Percentiles rank a stretch among this genome's conserved stretches.
These are phyloP conservation scores for Hemisphaericaspora nanyangensis DNA, from an alignment of 805 yeast genomes.

Conservation along the genomic window DNA sequence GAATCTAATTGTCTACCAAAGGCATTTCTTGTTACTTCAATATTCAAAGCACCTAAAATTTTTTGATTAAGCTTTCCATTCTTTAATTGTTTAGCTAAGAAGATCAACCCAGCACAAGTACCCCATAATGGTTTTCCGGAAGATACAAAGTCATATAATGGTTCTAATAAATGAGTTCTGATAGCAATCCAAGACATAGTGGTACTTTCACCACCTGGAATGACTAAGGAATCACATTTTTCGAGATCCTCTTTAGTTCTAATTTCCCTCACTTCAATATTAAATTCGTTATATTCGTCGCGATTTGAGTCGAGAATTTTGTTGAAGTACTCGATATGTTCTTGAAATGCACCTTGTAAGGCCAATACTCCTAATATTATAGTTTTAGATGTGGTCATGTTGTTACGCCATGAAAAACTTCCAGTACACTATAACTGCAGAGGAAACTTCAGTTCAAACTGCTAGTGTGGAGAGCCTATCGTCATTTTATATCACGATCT, in stretches of 20 bases:
- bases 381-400: constrained; percentile 11
- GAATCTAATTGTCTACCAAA: constrained; percentile 77
- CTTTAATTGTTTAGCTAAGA: constrained; percentile 51
- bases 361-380: constrained; percentile 64
- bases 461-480: too few species aligned
- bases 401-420: too few species aligned
- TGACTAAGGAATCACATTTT: constrained; percentile 54
- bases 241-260: constrained; percentile 48
- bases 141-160: constrained; percentile 49
- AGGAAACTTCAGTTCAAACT: not conserved
- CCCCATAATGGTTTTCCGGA: constrained; percentile 69
- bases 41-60: constrained; percentile 60
- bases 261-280: constrained; percentile 43
- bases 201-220: constrained; percentile 74
- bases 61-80: constrained; percentile 53
- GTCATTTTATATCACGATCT: too few species aligned
- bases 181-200: constrained; percentile 70
- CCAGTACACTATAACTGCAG: not conserved
- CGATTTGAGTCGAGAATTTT: constrained; percentile 19
- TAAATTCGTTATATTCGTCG: constrained; percentile 21
- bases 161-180: constrained; percentile 53
- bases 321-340: constrained; percentile 54
- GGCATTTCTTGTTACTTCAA: constrained; percentile 65
- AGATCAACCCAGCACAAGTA: constrained; percentile 79
- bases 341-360: constrained; percentile 75